phyloP scores from a whole-genome alignment of 1,284 basidiomycete species.

The Schizophyllum amplum region DNA sequence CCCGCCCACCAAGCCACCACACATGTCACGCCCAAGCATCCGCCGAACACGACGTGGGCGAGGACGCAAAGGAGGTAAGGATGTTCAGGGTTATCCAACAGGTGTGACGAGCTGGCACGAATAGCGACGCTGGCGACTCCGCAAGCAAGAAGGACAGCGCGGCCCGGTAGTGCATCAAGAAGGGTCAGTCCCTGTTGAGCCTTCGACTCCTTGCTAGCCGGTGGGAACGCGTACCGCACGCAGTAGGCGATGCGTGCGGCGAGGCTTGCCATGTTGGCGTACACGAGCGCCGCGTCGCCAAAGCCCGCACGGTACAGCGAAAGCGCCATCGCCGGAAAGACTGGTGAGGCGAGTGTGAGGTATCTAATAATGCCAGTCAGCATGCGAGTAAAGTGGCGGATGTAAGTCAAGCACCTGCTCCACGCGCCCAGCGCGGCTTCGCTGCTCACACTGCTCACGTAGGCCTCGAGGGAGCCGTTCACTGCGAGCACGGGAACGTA shows the following conservation, averaged over 20 bases:
- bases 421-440: conserved; percentile 57
- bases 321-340: conserved; percentile 50
- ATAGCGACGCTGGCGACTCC: not conserved
- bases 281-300: conserved; percentile 68
- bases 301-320: conserved; percentile 39
- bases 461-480: conserved; percentile 87
- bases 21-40: not conserved
- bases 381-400: conserved; percentile 1
- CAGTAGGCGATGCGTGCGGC: conserved; percentile 50
- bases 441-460: conserved; percentile 72
- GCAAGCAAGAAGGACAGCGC: not conserved
- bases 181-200: no score
- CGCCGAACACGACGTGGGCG: not conserved
- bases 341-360: conserved; percentile 60
- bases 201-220: not conserved
- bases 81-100: not conserved
- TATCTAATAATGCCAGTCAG: conserved; percentile 31
- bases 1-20: not conserved
- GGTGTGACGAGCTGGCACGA: not conserved
- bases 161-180: not conserved
- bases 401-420: conserved; percentile 39
- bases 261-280: conserved; percentile 66
- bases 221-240: conserved; percentile 18
- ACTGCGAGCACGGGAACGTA: conserved; percentile 84
- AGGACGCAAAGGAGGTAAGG: not conserved